Conservation (phyloP, 768 basidiomycete species). For the Amanita rimosa region DNA sequence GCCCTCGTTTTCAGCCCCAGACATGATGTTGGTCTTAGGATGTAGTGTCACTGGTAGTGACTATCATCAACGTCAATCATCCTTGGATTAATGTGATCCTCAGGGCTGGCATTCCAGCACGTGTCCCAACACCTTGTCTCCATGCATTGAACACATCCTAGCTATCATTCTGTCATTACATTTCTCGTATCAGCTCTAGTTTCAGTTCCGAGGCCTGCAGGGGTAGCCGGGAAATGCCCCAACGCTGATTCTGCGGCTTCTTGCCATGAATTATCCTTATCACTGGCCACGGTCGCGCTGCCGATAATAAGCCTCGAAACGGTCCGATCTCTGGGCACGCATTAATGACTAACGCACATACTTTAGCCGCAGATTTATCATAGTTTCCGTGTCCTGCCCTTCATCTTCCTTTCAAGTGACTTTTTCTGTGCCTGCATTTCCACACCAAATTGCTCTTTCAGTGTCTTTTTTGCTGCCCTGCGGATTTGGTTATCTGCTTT, state of each 20-base stretch:
- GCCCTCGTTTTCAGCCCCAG: slow-evolving; percentile 19
- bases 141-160: background rate
- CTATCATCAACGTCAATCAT: background rate
- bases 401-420: slow-evolving; percentile 33
- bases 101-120: background rate
- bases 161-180: background rate
- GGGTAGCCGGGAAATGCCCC: no score
- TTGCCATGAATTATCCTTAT: no score
- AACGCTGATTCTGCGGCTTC: no score
- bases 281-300: no score
- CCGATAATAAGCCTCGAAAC: no score
- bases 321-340: no score
- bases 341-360: background rate
- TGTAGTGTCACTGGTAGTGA: no score
- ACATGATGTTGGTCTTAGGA: slow-evolving; percentile 12
- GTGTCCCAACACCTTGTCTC: background rate
- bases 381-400: slow-evolving; percentile 31
- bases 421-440: slow-evolving; percentile 56
- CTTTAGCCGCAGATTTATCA: background rate
- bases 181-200: background rate
- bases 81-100: background rate
- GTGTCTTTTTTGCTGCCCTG: slow-evolving; percentile 55
- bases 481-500: slow-evolving; percentile 57
- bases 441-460: slow-evolving; percentile 47
- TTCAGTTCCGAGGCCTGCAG: background rate